Evolutionary conservation across 2,329 filamentous ascomycete species (phyloP).

Genomic region (Lasiodiplodia sp.): DNA sequence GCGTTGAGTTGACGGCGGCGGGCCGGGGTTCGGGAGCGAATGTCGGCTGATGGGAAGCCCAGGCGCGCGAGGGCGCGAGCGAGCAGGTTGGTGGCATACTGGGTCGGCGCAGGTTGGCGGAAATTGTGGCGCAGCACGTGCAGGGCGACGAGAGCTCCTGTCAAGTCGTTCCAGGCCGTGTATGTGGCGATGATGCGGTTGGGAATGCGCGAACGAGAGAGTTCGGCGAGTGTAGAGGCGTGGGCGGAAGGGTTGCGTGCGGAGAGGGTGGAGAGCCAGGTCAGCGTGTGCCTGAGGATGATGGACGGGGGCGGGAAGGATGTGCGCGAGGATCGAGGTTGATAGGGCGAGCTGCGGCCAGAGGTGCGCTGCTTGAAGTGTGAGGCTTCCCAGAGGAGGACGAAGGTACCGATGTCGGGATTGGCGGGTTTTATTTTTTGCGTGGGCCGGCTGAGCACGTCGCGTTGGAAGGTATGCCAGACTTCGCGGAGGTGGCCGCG

Average conservation of each 20-base stretch:
- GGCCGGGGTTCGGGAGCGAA: not conserved
- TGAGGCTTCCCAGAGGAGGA: conserved; percentile 14
- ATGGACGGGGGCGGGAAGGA: not conserved
- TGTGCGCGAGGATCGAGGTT: not conserved
- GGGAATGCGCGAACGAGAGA: conserved; percentile 36
- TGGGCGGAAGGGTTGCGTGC: not conserved
- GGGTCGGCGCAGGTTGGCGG: conserved; percentile 37
- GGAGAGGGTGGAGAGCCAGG: not conserved
- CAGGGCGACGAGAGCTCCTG: conserved; percentile 45
- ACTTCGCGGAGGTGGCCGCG: conserved; percentile 41
- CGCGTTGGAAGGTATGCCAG: conserved; percentile 31
- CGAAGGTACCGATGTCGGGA: conserved; percentile 13
- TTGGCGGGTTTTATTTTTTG: not conserved
- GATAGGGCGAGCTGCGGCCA: not conserved
- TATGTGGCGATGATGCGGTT: conserved; percentile 46
- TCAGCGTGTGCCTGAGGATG: conserved; percentile 8
- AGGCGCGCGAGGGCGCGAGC: conserved; percentile 42
- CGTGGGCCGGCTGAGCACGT: not conserved
- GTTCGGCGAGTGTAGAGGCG: not conserved
- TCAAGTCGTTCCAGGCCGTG: conserved; percentile 42
- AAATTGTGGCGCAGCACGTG: conserved; percentile 41
- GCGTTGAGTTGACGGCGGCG: conserved; percentile 7
- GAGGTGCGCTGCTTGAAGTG: not conserved
- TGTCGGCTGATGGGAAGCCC: conserved; percentile 33
- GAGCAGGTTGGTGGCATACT: conserved; percentile 36